Conservation (phyloP, 331 rosid species). For the Quercus lobata region DNA sequence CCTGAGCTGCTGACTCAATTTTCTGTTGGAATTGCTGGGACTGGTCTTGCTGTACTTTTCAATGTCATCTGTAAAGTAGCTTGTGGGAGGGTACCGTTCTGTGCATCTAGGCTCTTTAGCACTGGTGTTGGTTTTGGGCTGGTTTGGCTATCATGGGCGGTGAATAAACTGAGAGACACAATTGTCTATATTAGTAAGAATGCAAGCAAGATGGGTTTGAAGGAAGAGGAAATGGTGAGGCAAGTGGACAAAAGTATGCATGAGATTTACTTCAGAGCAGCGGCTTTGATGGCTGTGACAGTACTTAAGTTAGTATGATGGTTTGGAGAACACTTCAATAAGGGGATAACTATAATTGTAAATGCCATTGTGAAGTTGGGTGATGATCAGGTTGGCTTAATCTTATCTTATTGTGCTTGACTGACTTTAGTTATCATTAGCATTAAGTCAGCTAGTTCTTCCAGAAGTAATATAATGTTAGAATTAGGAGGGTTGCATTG, state of each 20-base stretch:
- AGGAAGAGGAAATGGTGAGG: constrained; percentile 57
- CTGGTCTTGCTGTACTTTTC: constrained; percentile 75
- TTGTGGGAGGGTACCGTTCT: constrained; percentile 50
- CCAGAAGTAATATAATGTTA: neutral
- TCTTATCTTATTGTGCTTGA: constrained; percentile 15
- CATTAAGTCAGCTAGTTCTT: neutral
- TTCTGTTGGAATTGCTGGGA: constrained; percentile 82
- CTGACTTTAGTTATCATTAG: neutral
- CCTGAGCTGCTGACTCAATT: constrained; percentile 70
- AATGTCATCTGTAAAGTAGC: constrained; percentile 52
- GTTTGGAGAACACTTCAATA: constrained; percentile 5
- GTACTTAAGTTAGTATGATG: constrained; percentile 62
- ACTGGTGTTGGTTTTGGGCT: constrained; percentile 68
- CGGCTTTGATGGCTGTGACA: constrained; percentile 57
- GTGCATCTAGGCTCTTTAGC: constrained; percentile 47
- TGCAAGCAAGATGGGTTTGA: constrained; percentile 43
- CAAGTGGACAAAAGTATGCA: constrained; percentile 53
- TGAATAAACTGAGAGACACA: constrained; percentile 59
- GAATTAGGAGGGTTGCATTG: neutral
- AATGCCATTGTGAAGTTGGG: constrained; percentile 19
- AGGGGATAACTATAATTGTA: neutral
- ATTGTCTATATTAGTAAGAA: constrained; percentile 47
- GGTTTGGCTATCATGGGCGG: constrained; percentile 84
- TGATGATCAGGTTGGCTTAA: constrained; percentile 18
- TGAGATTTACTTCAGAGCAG: constrained; percentile 60